Percentiles rank a stretch among this genome's conserved stretches.
These are phyloP conservation scores for Teunomyces funiuensis DNA, from an alignment of 805 yeast genomes.

Conservation along the genomic window DNA sequence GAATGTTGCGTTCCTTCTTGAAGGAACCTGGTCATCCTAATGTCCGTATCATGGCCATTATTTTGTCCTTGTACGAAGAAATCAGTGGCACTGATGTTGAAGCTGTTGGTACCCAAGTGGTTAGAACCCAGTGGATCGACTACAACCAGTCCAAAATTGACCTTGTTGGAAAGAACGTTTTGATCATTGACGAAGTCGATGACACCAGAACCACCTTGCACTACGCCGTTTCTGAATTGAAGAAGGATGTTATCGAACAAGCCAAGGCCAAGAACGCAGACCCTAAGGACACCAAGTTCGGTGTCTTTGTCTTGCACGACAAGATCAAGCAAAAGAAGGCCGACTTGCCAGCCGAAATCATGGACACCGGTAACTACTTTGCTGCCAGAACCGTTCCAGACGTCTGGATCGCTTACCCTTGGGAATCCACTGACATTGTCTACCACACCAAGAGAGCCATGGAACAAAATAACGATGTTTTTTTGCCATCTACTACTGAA, in stretches of 20 bases:
- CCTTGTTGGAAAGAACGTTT: conserved; percentile 65
- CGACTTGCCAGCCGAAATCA: conserved; percentile 62
- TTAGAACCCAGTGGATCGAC: conserved; percentile 83
- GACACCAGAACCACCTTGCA: conserved; percentile 84
- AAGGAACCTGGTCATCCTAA: conserved; percentile 87
- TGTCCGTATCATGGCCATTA: conserved; percentile 92
- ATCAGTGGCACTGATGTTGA: conserved; percentile 51
- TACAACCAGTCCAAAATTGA: conserved; percentile 62
- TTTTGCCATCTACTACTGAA: conserved; percentile 34
- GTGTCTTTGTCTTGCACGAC: conserved; percentile 77
- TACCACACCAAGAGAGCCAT: conserved; percentile 69
- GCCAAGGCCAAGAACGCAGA: conserved; percentile 51
- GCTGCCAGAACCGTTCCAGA: conserved; percentile 78
- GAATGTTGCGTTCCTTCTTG: conserved; percentile 89
- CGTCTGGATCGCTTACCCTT: conserved; percentile 83
- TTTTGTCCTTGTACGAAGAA: conserved; percentile 84
- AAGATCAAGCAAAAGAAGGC: conserved; percentile 73
- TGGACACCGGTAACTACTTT: conserved; percentile 60
- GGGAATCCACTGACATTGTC: conserved; percentile 80
- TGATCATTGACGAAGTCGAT: conserved; percentile 82
- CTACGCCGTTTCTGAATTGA: conserved; percentile 72
- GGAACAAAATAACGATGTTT: conserved; percentile 70
- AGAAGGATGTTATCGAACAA: conserved; percentile 67
- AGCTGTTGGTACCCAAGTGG: conserved; percentile 58
- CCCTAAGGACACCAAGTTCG: conserved; percentile 57